A percentile compares a stretch with the other conserved stretches of the same genome.
These are phyloP conservation scores for Wallacemonas sp. DNA, from an alignment of 208 protist species.

Conservation along the genomic window DNA sequence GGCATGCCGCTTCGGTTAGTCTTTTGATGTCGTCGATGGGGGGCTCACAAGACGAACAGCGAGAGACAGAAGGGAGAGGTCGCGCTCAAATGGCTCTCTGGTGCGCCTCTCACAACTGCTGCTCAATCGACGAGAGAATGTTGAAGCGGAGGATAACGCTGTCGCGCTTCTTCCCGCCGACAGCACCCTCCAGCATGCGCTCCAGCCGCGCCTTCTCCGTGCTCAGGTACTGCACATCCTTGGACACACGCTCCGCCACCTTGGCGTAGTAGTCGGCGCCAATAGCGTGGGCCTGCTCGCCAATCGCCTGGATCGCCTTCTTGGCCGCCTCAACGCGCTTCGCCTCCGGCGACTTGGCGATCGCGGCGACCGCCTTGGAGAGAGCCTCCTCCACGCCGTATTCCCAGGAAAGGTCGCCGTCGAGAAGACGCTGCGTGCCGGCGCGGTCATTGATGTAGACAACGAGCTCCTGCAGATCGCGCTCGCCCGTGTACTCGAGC, in stretches of 20 bases:
- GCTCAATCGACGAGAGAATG: constrained; percentile 47
- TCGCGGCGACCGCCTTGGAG: constrained; percentile 19
- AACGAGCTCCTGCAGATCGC: constrained; percentile 53
- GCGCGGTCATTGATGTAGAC: constrained; percentile 64
- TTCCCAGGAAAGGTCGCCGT: constrained; percentile 53
- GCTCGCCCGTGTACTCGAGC: constrained; percentile 45
- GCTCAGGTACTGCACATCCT: constrained; percentile 35
- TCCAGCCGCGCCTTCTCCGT: constrained; percentile 49
- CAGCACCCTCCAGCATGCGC: constrained; percentile 25
- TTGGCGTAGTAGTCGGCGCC: constrained; percentile 42
- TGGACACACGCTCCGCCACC: constrained; percentile 34
- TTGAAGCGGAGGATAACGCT: constrained; percentile 48
- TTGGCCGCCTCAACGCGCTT: constrained; percentile 12
- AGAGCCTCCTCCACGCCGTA: constrained; percentile 43
- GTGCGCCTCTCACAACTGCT: constrained; percentile 10
- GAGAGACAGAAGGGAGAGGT: too few species aligned
- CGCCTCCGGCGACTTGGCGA: constrained; percentile 7
- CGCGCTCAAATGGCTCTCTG: neutral
- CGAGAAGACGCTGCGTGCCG: constrained; percentile 39
- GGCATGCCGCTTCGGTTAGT: too few species aligned
- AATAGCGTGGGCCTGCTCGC: neutral
- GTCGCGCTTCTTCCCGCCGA: constrained; percentile 37
- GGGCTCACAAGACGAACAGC: too few species aligned
- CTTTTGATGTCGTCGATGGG: too few species aligned
- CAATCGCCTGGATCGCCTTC: constrained; percentile 21